Evolutionary conservation across 352 stramenopile species (phyloP), one percentile per base, ranked within the genome.

Genomic region (Pythium rhizo-oryzae): DNA sequence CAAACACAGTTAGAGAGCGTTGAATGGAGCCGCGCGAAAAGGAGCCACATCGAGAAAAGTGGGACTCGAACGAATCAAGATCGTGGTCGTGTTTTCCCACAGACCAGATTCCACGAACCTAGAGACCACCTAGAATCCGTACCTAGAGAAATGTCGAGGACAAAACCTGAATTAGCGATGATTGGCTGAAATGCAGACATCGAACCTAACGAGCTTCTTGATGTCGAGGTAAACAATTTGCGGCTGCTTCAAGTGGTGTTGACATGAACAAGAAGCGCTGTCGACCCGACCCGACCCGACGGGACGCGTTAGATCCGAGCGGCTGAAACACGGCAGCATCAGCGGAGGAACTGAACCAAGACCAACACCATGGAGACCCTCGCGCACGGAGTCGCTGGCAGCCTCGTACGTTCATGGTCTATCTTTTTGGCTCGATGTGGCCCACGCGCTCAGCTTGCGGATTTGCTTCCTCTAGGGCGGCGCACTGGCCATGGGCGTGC

Each of bases 401-500:
- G 77, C 63, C 70, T 85, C 43, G 82, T 90, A 62, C 61, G 78
- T 78, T 2, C 37, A 25, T 6, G 59, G 46, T 25, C 59, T 59
- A 43, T 23, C 13, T 8, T 28, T 30, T 16, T 19, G n/a, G 11
- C 4, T 43, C 6, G 16, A 12, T 59, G 30, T 47, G 35, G 4
- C 35, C 37, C 35, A 61, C 13, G 21, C 28, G 28, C 28, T 33
- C 28, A 33, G 0, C 18, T 51, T 0, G 19, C 21, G 13, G 9
- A 24, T 16, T 12, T 49, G 25, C 24, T 8, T 24, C 39, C 21
- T 66, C 37, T 59, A 91, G 72, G 87, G 85, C 15, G 80, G 81
- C 59, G 87, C 89, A 66, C 63, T 96, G 25, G 85, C 87, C 64
- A 91, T 96, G 81, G 84, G 72, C 33, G 71, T 93, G 47, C 74